A percentile compares a stretch with the other conserved stretches of the same genome.
phyloP scores from a whole-genome alignment of 129 eudicot species.

The Scalesia atractyloides region DNA sequence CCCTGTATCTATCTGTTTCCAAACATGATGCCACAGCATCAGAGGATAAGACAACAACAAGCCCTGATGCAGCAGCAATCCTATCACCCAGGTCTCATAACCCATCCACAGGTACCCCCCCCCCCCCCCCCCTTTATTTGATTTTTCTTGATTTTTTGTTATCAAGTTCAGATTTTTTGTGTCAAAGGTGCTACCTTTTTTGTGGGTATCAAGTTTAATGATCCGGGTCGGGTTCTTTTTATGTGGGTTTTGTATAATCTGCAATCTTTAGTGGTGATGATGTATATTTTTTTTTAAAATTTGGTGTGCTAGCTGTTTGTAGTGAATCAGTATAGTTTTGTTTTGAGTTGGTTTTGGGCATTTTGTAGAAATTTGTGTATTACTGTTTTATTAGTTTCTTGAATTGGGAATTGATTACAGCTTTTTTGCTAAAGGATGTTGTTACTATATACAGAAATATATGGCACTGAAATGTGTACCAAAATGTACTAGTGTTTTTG shows the following conservation, averaged over 20 bases:
- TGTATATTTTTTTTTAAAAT: background rate
- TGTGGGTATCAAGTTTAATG: background rate
- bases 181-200: slow-evolving; percentile 17
- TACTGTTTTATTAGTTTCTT: slow-evolving; percentile 21
- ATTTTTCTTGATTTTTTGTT: background rate
- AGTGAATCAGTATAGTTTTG: slow-evolving; percentile 12
- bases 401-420: slow-evolving; percentile 11
- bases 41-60: slow-evolving; percentile 64
- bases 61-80: slow-evolving; percentile 71
- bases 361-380: slow-evolving; percentile 14
- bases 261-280: background rate
- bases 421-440: background rate
- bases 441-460: background rate
- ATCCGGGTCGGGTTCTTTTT: slow-evolving; percentile 7
- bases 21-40: slow-evolving; percentile 55
- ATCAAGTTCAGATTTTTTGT: background rate
- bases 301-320: slow-evolving; percentile 9
- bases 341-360: background rate
- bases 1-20: slow-evolving; percentile 1
- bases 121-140: background rate
- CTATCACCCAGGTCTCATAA: slow-evolving; percentile 81
- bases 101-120: slow-evolving; percentile 52
- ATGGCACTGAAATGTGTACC: slow-evolving; percentile 3
- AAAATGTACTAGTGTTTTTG: slow-evolving; percentile 11
- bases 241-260: background rate